Evolutionary conservation across 2,329 filamentous ascomycete species (phyloP).

Genomic region (Grosmannia huntii): DNA sequence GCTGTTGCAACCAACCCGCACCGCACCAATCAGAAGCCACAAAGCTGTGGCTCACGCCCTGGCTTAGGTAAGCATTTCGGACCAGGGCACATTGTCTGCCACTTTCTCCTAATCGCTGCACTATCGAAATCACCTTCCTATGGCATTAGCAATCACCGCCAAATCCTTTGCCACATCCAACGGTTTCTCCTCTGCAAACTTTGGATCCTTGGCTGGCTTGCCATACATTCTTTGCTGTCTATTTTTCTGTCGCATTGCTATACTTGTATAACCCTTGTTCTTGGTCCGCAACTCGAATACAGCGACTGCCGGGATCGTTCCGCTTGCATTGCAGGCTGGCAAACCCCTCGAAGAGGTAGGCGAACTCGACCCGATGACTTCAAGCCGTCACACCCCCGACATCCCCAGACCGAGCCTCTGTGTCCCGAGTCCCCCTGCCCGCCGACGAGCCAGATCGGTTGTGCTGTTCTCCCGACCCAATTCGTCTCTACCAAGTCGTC

Average conservation of each 20-base stretch:
- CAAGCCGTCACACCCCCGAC: neutral
- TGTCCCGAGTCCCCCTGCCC: neutral
- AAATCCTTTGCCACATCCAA: slow-evolving; percentile 2
- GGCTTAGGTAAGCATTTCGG: neutral
- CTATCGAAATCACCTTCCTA: slow-evolving; percentile 2
- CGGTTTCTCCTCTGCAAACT: neutral
- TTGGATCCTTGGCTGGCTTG: neutral
- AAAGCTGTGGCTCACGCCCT: neutral
- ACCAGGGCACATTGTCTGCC: neutral
- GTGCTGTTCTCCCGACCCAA: neutral
- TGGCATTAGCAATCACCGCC: slow-evolving; percentile 4
- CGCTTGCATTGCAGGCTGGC: neutral
- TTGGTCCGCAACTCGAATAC: neutral
- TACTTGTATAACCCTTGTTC: neutral
- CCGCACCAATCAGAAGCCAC: neutral
- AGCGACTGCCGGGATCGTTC: neutral
- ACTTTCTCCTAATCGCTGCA: slow-evolving; percentile 5
- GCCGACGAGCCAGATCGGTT: neutral
- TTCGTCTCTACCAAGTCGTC: neutral
- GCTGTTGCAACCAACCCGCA: neutral
- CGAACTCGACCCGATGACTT: neutral
- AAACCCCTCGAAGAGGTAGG: neutral
- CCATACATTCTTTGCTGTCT: neutral
- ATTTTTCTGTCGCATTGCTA: neutral
- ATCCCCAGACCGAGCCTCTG: neutral